Evolutionary conservation across 352 stramenopile species (phyloP), one percentile per base, ranked within the genome.

Genomic region (Phytophthora sp.): DNA sequence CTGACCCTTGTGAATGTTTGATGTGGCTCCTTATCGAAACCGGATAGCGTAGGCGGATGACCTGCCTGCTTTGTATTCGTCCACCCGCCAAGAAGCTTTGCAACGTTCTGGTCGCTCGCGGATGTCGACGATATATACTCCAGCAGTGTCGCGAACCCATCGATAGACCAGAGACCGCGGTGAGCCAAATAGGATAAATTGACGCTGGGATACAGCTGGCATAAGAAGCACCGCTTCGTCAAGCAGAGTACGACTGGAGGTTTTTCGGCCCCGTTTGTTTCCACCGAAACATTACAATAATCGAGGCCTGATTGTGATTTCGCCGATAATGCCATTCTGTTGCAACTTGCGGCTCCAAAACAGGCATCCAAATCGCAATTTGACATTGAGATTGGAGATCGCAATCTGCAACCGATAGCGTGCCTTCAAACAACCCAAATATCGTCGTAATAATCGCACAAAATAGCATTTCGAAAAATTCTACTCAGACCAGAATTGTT

Each of bases 41-140:
- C 59, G 4, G 5, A 7, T 23, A 66, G 59, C 2, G 55, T 60
- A 2, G 55, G 30, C 16, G 55, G 60, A 7, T 47, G 31, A 2
- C 49, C 51, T 18, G 60, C 42, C 26, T 31, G 26, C 26, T 61
- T 47, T 9, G 42, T 54, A 33, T 65, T 44, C 1, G 23, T 29
- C 61, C 61, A 69, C 2, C 55, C 55, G 15, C 60, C 39, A 15
- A 74, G 42, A 0, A 66, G 50, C 18, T 74, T 71, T 7, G 50
- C 44, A 23, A 71, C 49, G 7, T 39, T 67, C 24, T 67, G 55
- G n/a, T 65, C 55, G 24, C 56, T 71, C 0, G 60, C 26, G 0
- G 61, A 49, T 1, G 66, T 65, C 3, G 60, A 50, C 1, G 49
- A 71, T 31, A 70, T 70, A 21, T 71, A 74, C n/a, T 74, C 41